These are phyloP conservation scores for Ceratocystis cubensis DNA, from an alignment of 2,329 filamentous ascomycete species.

Conservation along the genomic window DNA sequence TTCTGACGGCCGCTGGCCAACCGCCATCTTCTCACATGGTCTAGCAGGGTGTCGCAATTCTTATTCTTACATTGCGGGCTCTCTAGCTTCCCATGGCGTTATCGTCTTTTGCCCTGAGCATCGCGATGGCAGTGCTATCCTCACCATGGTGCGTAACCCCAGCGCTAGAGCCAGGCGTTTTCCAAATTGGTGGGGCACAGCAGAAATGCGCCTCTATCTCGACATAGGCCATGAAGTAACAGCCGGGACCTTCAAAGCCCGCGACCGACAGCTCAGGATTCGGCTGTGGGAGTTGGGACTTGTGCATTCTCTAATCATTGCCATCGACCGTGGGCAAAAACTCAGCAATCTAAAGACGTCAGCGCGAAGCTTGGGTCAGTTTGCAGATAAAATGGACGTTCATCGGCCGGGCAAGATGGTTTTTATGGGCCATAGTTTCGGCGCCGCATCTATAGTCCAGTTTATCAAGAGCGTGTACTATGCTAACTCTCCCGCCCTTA, in stretches of 20 bases:
- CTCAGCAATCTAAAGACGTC: constrained; percentile 43
- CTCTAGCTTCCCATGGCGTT: constrained; percentile 66
- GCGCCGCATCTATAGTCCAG: constrained; percentile 60
- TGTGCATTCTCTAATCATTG: constrained; percentile 53
- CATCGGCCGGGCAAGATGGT: constrained; percentile 59
- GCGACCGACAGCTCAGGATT: constrained; percentile 61
- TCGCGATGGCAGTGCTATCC: constrained; percentile 64
- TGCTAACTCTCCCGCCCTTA: constrained; percentile 36
- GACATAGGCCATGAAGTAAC: constrained; percentile 50
- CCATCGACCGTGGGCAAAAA: constrained; percentile 46
- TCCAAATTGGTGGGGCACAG: constrained; percentile 19
- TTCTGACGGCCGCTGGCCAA: constrained; percentile 53
- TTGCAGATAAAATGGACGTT: constrained; percentile 52
- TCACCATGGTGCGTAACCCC: constrained; percentile 57
- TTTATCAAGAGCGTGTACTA: constrained; percentile 71
- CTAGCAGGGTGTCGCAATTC: constrained; percentile 69
- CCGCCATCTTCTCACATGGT: constrained; percentile 77
- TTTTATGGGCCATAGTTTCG: constrained; percentile 73
- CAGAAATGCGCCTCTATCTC: constrained; percentile 34
- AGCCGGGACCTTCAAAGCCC: constrained; percentile 50
- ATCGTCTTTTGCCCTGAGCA: constrained; percentile 75
- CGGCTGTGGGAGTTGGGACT: constrained; percentile 68
- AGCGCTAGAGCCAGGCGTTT: constrained; percentile 31
- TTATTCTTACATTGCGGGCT: constrained; percentile 72
- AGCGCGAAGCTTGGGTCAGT: constrained; percentile 40